Evolutionary conservation across 495 filamentous ascomycete species (phyloP), one percentile per base, ranked within the genome.

Genomic region (Bryoglossum gracile): DNA sequence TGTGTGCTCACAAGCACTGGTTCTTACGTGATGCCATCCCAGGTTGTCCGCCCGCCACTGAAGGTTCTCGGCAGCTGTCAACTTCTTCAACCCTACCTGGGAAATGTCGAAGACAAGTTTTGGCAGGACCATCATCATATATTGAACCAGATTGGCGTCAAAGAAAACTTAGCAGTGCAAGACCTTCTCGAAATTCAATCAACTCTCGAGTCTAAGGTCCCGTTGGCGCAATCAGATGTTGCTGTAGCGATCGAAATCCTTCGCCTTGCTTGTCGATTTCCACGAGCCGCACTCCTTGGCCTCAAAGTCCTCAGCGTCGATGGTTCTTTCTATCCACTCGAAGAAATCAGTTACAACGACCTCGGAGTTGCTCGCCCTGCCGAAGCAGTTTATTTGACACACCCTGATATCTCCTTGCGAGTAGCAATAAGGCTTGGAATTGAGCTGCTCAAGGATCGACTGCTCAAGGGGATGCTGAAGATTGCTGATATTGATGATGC

Each of bases 401-500:
- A 70, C 46, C 54, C 62, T 14, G 33, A 45, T 1, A 44, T 71
- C 23, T 52, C 66, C 1, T 32, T 21, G 10, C 33, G 41, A 34
- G 53, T 59, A 4, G 55, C 56, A 9, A 19, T 50, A 4, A 34
- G 45, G 17, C 60, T 72, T 23, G 28, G 30, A 3, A 50, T 72
- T 8, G 56, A 19, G 10, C 5, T 8, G 13, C 18, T 57, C 6
- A 41, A 36, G 4, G 65, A 50, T 48, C 61, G n/a, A 53, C 53
- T 54, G 30, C 56, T 47, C 39, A 61, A 46, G 37, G 66, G 38
- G n/a, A 42, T 56, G 33, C 59, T 46, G 34, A 58, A 47, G n/a
- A 62, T 51, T 33, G 54, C 43, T 37, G 56, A 61, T 6, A 51
- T 64, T 34, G 63, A 65, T 33, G 60, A 66, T 28, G 65, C 68